Percentiles rank a stretch among this genome's conserved stretches.
Conservation (phyloP, 768 basidiomycete genomes). For the Auriscalpium microsporum region DNA sequence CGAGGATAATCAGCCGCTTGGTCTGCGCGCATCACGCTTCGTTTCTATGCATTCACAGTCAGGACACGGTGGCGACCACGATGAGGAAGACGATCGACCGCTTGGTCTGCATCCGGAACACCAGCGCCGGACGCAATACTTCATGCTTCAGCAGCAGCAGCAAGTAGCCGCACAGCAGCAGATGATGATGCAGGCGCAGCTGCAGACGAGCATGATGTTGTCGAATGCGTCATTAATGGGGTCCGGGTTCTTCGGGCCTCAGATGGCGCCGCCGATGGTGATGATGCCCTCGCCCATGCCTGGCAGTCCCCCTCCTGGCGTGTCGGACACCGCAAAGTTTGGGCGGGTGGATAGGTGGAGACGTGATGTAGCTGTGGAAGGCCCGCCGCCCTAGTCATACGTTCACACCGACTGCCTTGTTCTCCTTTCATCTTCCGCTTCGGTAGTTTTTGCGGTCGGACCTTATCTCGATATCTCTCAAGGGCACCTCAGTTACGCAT, state of each 20-base stretch:
- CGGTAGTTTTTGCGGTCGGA: conserved; percentile 1
- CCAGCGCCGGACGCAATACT: conserved; percentile 56
- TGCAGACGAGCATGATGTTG: conserved; percentile 72
- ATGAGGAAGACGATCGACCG: conserved; percentile 63
- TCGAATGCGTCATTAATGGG: conserved; percentile 57
- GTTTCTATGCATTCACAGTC: conserved; percentile 9
- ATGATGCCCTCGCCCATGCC: conserved; percentile 37
- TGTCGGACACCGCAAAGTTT: conserved; percentile 58
- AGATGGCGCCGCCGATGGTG: conserved; percentile 27
- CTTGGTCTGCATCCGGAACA: conserved; percentile 73
- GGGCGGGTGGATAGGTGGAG: conserved; percentile 76
- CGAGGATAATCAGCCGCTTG: conserved; percentile 68
- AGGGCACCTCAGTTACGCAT: background rate
- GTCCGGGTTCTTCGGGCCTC: conserved; percentile 58
- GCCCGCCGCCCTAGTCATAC: conserved; percentile 26
- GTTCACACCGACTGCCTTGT: no score
- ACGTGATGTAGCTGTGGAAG: conserved; percentile 66
- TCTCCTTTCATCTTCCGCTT: background rate
- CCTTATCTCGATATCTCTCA: conserved; percentile 7
- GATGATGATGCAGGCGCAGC: conserved; percentile 39
- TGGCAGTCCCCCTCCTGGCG: conserved; percentile 46
- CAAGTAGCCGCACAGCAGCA: conserved; percentile 50
- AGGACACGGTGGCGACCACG: conserved; percentile 18
- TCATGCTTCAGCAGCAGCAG: conserved; percentile 34
- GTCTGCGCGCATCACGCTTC: conserved; percentile 52